Evolutionary conservation across 257 asterid genomes (phyloP).

Genomic region (Primulina huaijiensis): DNA sequence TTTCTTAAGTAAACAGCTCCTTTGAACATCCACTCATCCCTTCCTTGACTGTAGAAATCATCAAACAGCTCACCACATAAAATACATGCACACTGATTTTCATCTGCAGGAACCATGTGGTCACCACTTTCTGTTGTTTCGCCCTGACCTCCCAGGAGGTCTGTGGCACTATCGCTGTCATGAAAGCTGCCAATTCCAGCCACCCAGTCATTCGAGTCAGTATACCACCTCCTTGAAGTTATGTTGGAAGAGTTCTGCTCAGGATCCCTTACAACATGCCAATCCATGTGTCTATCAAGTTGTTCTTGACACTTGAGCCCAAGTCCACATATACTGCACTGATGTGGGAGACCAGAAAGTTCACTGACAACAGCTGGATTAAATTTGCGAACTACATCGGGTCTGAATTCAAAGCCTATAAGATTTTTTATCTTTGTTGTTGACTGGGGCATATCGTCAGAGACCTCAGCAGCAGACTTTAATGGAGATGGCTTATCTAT

Average conservation of each 20-base stretch:
- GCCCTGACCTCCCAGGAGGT: constrained; percentile 33
- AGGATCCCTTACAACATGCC: constrained; percentile 53
- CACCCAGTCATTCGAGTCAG: constrained; percentile 50
- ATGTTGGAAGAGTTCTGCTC: constrained; percentile 33
- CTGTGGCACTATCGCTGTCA: constrained; percentile 31
- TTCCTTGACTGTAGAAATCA: constrained; percentile 58
- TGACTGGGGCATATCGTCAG: constrained; percentile 34
- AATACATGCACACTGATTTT: constrained; percentile 72
- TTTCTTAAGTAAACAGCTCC: constrained; percentile 62
- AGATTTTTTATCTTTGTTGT: constrained; percentile 39
- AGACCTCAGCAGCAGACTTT: constrained; percentile 28
- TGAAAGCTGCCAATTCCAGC: constrained; percentile 33
- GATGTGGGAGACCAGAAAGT: constrained; percentile 59
- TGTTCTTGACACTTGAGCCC: constrained; percentile 54
- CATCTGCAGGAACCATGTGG: constrained; percentile 82
- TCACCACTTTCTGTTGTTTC: constrained; percentile 37
- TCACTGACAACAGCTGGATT: constrained; percentile 61
- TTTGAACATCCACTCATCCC: constrained; percentile 73
- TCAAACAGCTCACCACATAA: constrained; percentile 84
- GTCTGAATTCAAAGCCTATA: constrained; percentile 67
- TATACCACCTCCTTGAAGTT: constrained; percentile 66
- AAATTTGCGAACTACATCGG: constrained; percentile 53
- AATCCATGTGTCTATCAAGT: constrained; percentile 74
- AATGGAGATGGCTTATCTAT: constrained; percentile 31
- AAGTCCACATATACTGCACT: constrained; percentile 63